These are phyloP conservation scores for Macrotyloma uniflorum DNA, from an alignment of 306 rosid genomes.

Conservation along the genomic window DNA sequence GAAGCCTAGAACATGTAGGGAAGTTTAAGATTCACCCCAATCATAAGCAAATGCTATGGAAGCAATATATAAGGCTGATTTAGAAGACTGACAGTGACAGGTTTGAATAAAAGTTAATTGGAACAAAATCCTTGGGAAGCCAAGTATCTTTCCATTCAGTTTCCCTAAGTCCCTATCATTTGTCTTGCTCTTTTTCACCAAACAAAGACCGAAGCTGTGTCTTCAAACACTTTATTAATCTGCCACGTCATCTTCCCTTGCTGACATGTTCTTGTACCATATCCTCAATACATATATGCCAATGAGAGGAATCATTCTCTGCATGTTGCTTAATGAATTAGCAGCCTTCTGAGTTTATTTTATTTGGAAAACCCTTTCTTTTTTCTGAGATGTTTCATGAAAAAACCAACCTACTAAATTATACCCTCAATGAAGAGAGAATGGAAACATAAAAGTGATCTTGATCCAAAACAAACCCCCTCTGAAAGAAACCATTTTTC, in stretches of 20 bases:
- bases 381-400: not conserved
- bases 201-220: slow-evolving; percentile 52
- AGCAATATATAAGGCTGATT: slow-evolving; percentile 84
- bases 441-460: not conserved
- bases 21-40: slow-evolving; percentile 76
- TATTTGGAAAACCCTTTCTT: not conserved
- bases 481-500: not conserved
- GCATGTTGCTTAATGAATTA: not conserved
- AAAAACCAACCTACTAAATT: not conserved
- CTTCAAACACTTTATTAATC: slow-evolving; percentile 38
- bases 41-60: slow-evolving; percentile 75
- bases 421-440: not conserved
- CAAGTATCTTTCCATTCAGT: slow-evolving; percentile 76
- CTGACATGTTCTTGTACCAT: slow-evolving; percentile 48
- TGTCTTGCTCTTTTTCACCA: slow-evolving; percentile 63
- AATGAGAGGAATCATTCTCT: not conserved
- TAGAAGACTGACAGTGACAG: slow-evolving; percentile 68
- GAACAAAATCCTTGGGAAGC: slow-evolving; percentile 85
- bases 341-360: not conserved
- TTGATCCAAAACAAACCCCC: not conserved
- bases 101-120: slow-evolving; percentile 84
- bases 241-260: slow-evolving; percentile 46
- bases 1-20: slow-evolving; percentile 67
- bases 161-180: slow-evolving; percentile 59
- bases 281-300: slow-evolving; percentile 13